These are phyloP conservation scores for Naegleria fowleri DNA, from an alignment of 208 protist species.

Conservation along the genomic window DNA sequence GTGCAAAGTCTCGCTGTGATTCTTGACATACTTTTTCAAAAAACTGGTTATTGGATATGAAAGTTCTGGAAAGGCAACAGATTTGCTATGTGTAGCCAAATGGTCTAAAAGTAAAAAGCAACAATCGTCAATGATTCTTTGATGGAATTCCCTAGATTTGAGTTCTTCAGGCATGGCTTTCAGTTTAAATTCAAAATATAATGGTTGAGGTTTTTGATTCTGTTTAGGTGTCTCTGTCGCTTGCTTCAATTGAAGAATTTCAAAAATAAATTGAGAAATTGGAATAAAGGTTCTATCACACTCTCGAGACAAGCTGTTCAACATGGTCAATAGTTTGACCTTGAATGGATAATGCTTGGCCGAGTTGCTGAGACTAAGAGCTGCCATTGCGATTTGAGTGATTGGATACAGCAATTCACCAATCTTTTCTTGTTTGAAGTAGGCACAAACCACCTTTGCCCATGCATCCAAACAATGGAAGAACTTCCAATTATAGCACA, in stretches of 20 bases:
- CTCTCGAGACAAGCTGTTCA: background rate
- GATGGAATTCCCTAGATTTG: background rate
- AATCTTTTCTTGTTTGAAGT: background rate
- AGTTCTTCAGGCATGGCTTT: background rate
- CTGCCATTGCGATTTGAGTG: constrained; percentile 45
- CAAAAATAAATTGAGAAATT: background rate
- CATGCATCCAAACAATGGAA: constrained; percentile 55
- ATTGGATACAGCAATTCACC: constrained; percentile 48
- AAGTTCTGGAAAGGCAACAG: constrained; percentile 12
- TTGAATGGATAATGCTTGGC: background rate
- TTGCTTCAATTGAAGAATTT: background rate
- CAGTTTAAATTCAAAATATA: constrained; percentile 10
- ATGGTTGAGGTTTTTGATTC: background rate
- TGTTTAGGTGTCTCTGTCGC: background rate
- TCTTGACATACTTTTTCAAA: constrained; percentile 5
- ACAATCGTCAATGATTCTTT: background rate
- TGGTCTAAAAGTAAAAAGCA: background rate
- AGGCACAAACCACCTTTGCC: constrained; percentile 44
- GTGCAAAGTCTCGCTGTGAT: background rate
- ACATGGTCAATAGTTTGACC: background rate
- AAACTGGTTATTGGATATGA: background rate
- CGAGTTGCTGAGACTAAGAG: background rate
- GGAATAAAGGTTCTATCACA: background rate
- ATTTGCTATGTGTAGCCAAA: background rate
- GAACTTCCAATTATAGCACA: constrained; percentile 65